Evolutionary conservation across 768 basidiomycete species (phyloP), one percentile per base, ranked within the genome.

Genomic region (Butyriboletus loyo): DNA sequence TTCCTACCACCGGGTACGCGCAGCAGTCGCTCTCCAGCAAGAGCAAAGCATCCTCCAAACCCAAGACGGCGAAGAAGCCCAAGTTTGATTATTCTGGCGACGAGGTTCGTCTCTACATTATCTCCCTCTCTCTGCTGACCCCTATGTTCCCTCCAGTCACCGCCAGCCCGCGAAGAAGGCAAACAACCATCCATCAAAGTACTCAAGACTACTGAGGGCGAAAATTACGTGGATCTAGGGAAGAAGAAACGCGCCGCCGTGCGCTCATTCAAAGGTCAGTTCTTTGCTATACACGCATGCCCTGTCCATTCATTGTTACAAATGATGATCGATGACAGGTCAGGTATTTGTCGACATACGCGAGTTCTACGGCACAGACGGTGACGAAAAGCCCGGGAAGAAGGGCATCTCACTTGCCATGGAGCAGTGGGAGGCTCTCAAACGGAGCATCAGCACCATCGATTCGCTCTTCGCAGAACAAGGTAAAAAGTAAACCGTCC

Each of bases 301-400:
- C 3, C 70, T 32, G 57, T 35, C 76, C 74, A 68, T 75, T 37
- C 46, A 65, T 22, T 19, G n/a, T 21, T 22, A n/a, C n/a, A n/a
- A n/a, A n/a, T n/a, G 27, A 39, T 31, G 19, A 21, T 44, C 27
- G 19, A 21, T 44, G 43, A 44, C 40, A 76, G 86, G 84, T 8
- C 73, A 68, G 1, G 62, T 77, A 4, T 71, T 82, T 38, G 65
- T 91, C 24, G 87, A 91, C 61, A 88, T 92, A 48, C 81, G 89
- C 36, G 87, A 92, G 65, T 92, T 78, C 59, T 92, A 87, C 49
- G 75, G 68, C 47, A 65, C 69, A 21, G 72, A 78, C 1, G 82
- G 84, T 6, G 82, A 84, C 4, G 76, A 80, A 57, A 89, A 86
- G 55, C 89, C 90, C 0, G 87, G 88, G 0, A 92, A 89, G 68